phyloP scores from a whole-genome alignment of 306 rosid species.

The Castanea mollissima region DNA sequence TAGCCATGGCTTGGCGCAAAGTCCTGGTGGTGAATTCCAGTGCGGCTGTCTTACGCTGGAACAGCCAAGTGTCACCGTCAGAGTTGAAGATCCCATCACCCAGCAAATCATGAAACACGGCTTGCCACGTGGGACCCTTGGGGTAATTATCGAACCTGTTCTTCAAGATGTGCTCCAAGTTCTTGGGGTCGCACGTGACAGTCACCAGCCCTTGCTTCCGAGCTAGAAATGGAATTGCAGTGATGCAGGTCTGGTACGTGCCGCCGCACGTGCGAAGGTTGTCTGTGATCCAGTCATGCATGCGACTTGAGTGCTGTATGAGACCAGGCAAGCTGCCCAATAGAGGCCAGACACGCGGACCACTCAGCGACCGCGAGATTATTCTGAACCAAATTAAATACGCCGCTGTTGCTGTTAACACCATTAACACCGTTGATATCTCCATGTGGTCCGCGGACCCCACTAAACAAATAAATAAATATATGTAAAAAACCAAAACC shows the following conservation, averaged over 20 bases:
- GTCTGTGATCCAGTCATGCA: slow-evolving; percentile 95
- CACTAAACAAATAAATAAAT: neutral
- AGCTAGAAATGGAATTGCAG: slow-evolving; percentile 66
- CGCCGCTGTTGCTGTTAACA: slow-evolving; percentile 47
- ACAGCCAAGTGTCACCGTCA: slow-evolving; percentile 84
- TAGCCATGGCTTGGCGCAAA: slow-evolving; percentile 91
- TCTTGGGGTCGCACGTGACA: slow-evolving; percentile 89
- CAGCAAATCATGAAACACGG: slow-evolving; percentile 70
- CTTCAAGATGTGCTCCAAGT: slow-evolving; percentile 80
- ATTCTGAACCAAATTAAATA: slow-evolving; percentile 67
- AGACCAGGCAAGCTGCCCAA: slow-evolving; percentile 83
- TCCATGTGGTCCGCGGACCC: slow-evolving; percentile 51
- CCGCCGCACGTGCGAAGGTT: slow-evolving; percentile 77
- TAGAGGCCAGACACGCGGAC: slow-evolving; percentile 95
- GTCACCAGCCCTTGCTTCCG: slow-evolving; percentile 72
- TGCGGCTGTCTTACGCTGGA: slow-evolving; percentile 92
- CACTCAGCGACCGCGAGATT: slow-evolving; percentile 44
- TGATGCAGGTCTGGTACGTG: slow-evolving; percentile 86
- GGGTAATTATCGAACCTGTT: slow-evolving; percentile 86
- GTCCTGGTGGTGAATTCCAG: slow-evolving; percentile 89
- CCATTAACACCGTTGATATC: slow-evolving; percentile 39
- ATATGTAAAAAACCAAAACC: neutral
- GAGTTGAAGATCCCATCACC: slow-evolving; percentile 92
- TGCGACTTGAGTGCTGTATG: slow-evolving; percentile 51
- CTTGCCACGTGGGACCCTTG: slow-evolving; percentile 89